Evolutionary conservation across 345 rosid species (phyloP), one percentile per base, ranked within the genome.

Genomic region (Sonneratia alba): DNA sequence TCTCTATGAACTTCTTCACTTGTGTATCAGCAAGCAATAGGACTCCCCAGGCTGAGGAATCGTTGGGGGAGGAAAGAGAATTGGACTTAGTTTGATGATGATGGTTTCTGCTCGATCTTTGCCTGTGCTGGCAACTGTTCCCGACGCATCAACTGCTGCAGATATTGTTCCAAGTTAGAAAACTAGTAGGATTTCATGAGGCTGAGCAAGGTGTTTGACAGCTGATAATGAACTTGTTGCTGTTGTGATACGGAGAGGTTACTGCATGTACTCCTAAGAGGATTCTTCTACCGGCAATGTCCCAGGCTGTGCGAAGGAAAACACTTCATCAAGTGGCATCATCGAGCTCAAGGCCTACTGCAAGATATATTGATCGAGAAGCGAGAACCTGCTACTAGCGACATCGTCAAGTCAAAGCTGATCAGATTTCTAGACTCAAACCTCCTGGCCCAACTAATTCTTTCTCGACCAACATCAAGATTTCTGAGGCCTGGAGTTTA

Each of bases 281-380:
- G 70, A 78, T 88, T 75, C 88, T 88, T 19, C 90, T 87, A 24
- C 87, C 90, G 10, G 86, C 85, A 14, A 88, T 88, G 93, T 87
- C 88, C 22, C 86, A 84, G 90, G 83, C 87, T 11, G 71, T 81
- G 83, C 69, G 73, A 19, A 65, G 67, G 34, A 74, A 40, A 70
- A 71, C 77, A 66, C 63, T 68, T 4, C n/a, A 66, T 45, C 11
- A 72, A 64, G 77, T 75, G 16, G 71, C 40, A 59, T 24, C 81
- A 27, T 71, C 83, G 27, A 73, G 69, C 70, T 61, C 78, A n/a
- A 80, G 66, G 69, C 86, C 83, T 88, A 19, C 77, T 85, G 55
- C 48, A 77, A 68, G 87, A 80, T 69, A 87, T 86, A 71, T 27
- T 27, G 32, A 27, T 27, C 32, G 32, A 27, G 32, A 47, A 38